These are phyloP conservation scores for Metschnikowia bowlesiae DNA, from an alignment of 805 yeast species.

Conservation along the genomic window DNA sequence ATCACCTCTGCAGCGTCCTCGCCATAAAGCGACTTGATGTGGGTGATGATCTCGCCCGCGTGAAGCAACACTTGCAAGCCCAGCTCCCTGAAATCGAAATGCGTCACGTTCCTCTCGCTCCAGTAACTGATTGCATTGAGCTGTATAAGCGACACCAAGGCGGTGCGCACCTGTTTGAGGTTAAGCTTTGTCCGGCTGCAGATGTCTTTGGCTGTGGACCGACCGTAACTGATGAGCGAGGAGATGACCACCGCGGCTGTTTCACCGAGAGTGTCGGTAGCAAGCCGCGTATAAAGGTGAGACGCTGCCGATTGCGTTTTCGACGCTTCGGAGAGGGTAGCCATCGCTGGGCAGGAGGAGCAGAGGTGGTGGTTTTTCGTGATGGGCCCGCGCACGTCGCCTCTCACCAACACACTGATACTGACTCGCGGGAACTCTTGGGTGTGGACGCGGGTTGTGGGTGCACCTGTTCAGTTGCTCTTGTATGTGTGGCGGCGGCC, in stretches of 20 bases:
- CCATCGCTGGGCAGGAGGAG: constrained; percentile 3
- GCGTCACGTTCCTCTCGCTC: constrained; percentile 40
- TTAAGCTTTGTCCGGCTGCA: constrained; percentile 45
- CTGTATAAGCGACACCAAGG: constrained; percentile 75
- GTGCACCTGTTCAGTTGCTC: no score
- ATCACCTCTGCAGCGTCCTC: constrained; percentile 52
- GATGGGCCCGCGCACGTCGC: constrained; percentile 6
- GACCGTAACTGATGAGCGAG: constrained; percentile 60
- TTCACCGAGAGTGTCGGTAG: constrained; percentile 62
- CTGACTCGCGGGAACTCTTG: not conserved
- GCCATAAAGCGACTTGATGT: constrained; percentile 45
- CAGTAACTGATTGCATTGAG: constrained; percentile 69
- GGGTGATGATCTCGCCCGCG: constrained; percentile 68
- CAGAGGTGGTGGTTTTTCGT: constrained; percentile 2
- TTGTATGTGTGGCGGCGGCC: no score
- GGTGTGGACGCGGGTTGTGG: no score
- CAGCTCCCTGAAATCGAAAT: constrained; percentile 57
- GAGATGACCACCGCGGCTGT: constrained; percentile 63
- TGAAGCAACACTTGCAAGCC: constrained; percentile 65
- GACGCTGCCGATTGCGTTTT: constrained; percentile 59
- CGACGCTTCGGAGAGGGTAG: constrained; percentile 12
- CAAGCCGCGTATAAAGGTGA: constrained; percentile 51
- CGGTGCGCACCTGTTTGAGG: constrained; percentile 49
- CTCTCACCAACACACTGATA: not conserved
- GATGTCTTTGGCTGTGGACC: constrained; percentile 56